Evolutionary conservation across 225 moss, liverwort and hornwort genomes (phyloP).

Genomic region (Antitrichia curtipendula): DNA sequence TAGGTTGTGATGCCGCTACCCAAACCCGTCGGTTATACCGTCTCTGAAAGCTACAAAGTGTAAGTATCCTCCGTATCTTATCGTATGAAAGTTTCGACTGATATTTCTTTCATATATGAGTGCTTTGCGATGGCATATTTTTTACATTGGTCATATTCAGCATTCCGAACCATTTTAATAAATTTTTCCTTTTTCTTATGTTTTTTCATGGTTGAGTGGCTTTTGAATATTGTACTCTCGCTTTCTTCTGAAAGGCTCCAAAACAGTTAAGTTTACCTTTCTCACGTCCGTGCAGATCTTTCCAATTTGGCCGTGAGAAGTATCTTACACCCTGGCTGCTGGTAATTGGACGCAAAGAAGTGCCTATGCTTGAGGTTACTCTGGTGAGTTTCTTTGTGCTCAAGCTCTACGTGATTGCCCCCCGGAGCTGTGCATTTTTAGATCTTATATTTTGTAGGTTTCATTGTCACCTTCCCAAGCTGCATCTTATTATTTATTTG

Average conservation of each 20-base stretch:
- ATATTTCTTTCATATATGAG: neutral
- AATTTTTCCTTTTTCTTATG: neutral
- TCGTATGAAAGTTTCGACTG: neutral
- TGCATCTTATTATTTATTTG: neutral
- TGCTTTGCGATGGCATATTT: neutral
- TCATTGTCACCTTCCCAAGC: neutral
- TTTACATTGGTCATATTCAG: neutral
- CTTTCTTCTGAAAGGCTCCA: neutral
- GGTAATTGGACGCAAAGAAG: slow-evolving; percentile 64
- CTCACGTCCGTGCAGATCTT: slow-evolving; percentile 41
- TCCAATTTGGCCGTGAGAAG: slow-evolving; percentile 81
- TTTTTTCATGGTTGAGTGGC: neutral
- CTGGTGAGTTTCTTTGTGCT: slow-evolving; percentile 43
- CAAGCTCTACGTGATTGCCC: neutral
- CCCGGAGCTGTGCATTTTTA: neutral
- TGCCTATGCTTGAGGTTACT: slow-evolving; percentile 86
- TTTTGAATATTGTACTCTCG: neutral
- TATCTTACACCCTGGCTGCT: slow-evolving; percentile 88
- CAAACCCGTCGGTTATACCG: slow-evolving; percentile 72
- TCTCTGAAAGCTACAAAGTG: slow-evolving; percentile 71
- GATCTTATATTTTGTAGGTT: neutral
- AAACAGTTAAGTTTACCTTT: neutral
- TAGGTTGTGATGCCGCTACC: slow-evolving; percentile 93
- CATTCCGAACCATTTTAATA: neutral
- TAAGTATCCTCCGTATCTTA: slow-evolving; percentile 23